These are phyloP conservation scores for Telfairia occidentalis DNA, from an alignment of 331 rosid species.

Conservation along the genomic window DNA sequence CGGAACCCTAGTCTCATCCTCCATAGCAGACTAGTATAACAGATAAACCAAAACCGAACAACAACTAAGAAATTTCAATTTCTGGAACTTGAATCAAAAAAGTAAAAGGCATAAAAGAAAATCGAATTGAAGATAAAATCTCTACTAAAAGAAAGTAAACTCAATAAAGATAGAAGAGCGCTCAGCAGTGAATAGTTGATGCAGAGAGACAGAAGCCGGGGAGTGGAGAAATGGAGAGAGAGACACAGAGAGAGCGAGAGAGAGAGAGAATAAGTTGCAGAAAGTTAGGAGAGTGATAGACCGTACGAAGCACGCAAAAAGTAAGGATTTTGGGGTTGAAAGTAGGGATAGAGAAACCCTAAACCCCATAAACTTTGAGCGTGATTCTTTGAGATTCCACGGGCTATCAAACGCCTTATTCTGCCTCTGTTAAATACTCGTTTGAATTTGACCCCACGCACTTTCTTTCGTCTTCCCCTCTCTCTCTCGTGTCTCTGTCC, in stretches of 20 bases:
- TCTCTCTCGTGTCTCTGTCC: slow-evolving; percentile 14
- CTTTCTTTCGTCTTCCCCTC: slow-evolving; percentile 13
- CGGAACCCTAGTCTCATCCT: slow-evolving; percentile 35
- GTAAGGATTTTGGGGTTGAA: slow-evolving; percentile 1
- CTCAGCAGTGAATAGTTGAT: not conserved
- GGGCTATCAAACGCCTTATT: slow-evolving; percentile 48
- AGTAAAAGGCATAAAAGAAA: slow-evolving; percentile 1
- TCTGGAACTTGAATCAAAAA: not conserved
- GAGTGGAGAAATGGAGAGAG: not conserved
- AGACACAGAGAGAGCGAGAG: not conserved
- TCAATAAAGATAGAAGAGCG: not conserved
- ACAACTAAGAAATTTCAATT: not conserved
- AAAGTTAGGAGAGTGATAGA: slow-evolving; percentile 33
- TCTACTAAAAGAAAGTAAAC: not conserved
- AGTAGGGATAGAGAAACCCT: slow-evolving; percentile 15
- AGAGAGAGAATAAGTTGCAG: slow-evolving; percentile 17
- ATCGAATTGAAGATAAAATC: not conserved
- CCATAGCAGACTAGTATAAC: slow-evolving; percentile 29
- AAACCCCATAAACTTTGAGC: slow-evolving; percentile 25
- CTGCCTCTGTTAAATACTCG: slow-evolving; percentile 18
- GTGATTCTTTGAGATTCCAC: slow-evolving; percentile 46
- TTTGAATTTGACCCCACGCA: slow-evolving; percentile 14
- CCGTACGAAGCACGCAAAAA: slow-evolving; percentile 38
- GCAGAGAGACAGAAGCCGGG: slow-evolving; percentile 6
- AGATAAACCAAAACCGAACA: not conserved